Conservation (phyloP, 2,329 filamentous ascomycete species). For the Penicillium sp. region DNA sequence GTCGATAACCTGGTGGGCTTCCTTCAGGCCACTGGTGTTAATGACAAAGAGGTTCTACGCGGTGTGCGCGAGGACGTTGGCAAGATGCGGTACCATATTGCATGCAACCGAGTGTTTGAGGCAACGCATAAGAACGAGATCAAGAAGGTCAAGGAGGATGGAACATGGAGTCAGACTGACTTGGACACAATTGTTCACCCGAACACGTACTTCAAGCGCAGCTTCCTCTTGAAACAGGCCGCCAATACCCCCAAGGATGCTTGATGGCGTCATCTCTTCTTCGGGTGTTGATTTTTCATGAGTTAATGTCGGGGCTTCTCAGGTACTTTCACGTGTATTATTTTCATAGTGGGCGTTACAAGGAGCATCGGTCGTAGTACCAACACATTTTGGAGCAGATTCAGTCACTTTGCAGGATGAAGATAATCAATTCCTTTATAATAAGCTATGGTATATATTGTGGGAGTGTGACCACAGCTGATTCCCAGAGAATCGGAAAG, state of each 20-base stretch:
- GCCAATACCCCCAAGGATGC: slow-evolving; percentile 52
- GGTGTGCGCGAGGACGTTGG: slow-evolving; percentile 86
- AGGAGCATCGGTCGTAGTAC: slow-evolving; percentile 4
- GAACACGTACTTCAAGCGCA: slow-evolving; percentile 96
- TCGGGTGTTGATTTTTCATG: slow-evolving; percentile 43
- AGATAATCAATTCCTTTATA: not conserved
- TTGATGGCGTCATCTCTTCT: slow-evolving; percentile 10
- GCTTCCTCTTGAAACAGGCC: slow-evolving; percentile 81
- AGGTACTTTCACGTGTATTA: not conserved
- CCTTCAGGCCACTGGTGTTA: slow-evolving; percentile 73
- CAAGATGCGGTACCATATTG: slow-evolving; percentile 85
- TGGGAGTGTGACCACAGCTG: slow-evolving; percentile 62
- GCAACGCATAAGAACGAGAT: slow-evolving; percentile 75
- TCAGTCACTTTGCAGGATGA: not conserved
- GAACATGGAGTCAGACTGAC: slow-evolving; percentile 67
- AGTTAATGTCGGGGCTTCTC: slow-evolving; percentile 39
- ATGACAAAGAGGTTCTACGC: slow-evolving; percentile 70
- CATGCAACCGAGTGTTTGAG: slow-evolving; percentile 95
- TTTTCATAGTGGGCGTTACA: slow-evolving; percentile 13
- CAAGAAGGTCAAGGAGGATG: slow-evolving; percentile 70
- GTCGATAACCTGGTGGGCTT: slow-evolving; percentile 77
- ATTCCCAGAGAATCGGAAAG: slow-evolving; percentile 65
- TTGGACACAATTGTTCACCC: slow-evolving; percentile 95
- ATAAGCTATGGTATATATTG: not conserved
- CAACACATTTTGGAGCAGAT: not conserved